Evolutionary conservation across 805 yeast genomes (phyloP).

Genomic region (Metschnikowia matae): DNA sequence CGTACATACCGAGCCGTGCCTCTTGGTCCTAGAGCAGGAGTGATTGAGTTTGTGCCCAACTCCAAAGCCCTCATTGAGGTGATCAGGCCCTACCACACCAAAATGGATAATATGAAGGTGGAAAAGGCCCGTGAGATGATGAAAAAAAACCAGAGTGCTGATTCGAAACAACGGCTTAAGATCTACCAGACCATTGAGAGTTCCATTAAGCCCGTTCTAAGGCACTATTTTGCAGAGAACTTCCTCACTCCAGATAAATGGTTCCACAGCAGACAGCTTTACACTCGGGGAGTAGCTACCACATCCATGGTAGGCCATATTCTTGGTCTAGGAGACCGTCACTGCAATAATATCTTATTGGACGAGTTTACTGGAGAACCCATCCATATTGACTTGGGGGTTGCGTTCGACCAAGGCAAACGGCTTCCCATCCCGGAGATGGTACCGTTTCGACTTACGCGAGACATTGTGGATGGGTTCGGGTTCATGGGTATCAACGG

Average conservation of each 20-base stretch:
- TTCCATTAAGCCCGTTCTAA: constrained; percentile 62
- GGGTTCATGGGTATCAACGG: constrained; percentile 88
- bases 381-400: constrained; percentile 92
- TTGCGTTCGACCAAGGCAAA: constrained; percentile 93
- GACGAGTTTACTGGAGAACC: constrained; percentile 86
- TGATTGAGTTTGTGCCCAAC: constrained; percentile 82
- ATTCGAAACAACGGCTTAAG: constrained; percentile 40
- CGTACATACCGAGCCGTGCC: constrained; percentile 90
- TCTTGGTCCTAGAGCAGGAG: constrained; percentile 80
- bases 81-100: constrained; percentile 58
- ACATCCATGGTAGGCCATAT: constrained; percentile 84
- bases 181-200: constrained; percentile 45
- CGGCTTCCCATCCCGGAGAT: constrained; percentile 82
- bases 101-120: constrained; percentile 43
- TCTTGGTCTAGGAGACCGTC: constrained; percentile 93
- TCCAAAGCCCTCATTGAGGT: constrained; percentile 70
- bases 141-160: constrained; percentile 51
- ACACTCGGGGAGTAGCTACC: constrained; percentile 76
- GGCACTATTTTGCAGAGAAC: constrained; percentile 63
- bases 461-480: constrained; percentile 89
- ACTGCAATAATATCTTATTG: constrained; percentile 82
- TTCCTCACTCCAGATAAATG: constrained; percentile 68
- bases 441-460: constrained; percentile 87
- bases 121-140: constrained; percentile 61
- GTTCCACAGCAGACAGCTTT: constrained; percentile 61